Base-by-base conservation (phyloP, 2,329 filamentous ascomycete species). In the Gnomoniopsis smithogilvyi region DNA sequence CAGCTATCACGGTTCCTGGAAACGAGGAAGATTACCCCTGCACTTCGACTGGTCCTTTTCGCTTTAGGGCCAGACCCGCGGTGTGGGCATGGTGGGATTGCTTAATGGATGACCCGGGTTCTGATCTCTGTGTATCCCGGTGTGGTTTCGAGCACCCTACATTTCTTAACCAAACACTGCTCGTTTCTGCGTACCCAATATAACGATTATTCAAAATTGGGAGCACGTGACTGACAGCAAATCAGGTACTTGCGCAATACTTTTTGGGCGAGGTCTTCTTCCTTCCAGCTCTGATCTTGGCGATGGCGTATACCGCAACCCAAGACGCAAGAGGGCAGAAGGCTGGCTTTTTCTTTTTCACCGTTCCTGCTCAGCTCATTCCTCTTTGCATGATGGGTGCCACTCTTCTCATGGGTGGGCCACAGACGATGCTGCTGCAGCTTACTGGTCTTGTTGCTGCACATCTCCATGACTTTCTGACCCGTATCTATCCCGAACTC, bases 391-490 rank as follows among this genome's bases (percentile, higher is more conserved):
- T 96, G 82, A 82, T 98, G 48, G 73, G 86, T 17, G 76, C 92
- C 67, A 89, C 88, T 12, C 80, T 96, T 22, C 76, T 98, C 55
- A 84, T 90, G 69, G 69, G 67, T 0, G 79, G 75, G 6, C 87
- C 88, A 12, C 79, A 80, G 38, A 65, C 74, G 19, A 81, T 90
- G 12, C 69, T 90, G 58, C 68, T 87, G 3, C 87, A 96, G 68
- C 73, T 85, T 4, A 90, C 85, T 36, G 95, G 95, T n/a, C 80
- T 99, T 12, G 64, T 96, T 47, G 91, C 93, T 14, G 93, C 93
- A 4, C 95, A 99, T 72, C 69, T 95, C 21, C 96, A 92, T 74
- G 91, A 98, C 71, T 99, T 98, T 69, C 73, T 97, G 52, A 92
- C 90, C 2, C 84, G 91, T 51, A 81, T 97, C 46, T 98, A 92